Conservation (phyloP, 768 basidiomycete species). For the Termitomyces sp. region DNA sequence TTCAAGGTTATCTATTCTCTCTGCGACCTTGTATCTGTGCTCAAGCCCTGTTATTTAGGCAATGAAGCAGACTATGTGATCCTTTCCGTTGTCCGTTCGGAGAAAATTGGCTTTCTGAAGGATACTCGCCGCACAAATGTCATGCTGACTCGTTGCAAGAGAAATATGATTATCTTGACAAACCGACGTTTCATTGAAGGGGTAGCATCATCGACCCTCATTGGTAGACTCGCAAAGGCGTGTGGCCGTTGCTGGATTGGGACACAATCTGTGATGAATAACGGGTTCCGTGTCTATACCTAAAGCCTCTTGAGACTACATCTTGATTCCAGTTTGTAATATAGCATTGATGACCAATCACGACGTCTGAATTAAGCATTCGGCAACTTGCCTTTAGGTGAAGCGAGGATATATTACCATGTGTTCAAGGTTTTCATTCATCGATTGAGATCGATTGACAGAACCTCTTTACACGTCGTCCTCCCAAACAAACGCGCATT, state of each 20-base stretch:
- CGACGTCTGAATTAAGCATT: neutral
- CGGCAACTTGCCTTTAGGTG: neutral
- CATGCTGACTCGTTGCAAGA: slow-evolving; percentile 69
- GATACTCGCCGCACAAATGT: slow-evolving; percentile 65
- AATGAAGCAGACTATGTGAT: slow-evolving; percentile 74
- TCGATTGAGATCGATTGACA: neutral
- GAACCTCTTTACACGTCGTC: neutral
- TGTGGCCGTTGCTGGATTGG: slow-evolving; percentile 14
- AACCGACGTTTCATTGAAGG: slow-evolving; percentile 47
- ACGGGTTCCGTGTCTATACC: slow-evolving; percentile 7
- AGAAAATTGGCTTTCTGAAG: slow-evolving; percentile 55
- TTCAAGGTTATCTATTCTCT: slow-evolving; percentile 51
- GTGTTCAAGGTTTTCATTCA: neutral
- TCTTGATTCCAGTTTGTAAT: neutral
- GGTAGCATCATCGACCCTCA: slow-evolving; percentile 23
- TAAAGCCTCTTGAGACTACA: neutral
- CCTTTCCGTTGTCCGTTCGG: slow-evolving; percentile 64
- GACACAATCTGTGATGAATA: slow-evolving; percentile 3
- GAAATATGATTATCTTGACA: slow-evolving; percentile 60
- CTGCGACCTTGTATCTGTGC: neutral
- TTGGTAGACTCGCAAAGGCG: slow-evolving; percentile 26
- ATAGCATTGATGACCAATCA: neutral
- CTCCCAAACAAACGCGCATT: neutral
- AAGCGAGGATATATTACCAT: neutral
- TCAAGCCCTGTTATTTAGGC: slow-evolving; percentile 31